Percentiles rank a stretch among this genome's conserved stretches.
Evolutionary conservation across 139 green algal species (phyloP).

Genomic region (Chlamydomonas sp.): DNA sequence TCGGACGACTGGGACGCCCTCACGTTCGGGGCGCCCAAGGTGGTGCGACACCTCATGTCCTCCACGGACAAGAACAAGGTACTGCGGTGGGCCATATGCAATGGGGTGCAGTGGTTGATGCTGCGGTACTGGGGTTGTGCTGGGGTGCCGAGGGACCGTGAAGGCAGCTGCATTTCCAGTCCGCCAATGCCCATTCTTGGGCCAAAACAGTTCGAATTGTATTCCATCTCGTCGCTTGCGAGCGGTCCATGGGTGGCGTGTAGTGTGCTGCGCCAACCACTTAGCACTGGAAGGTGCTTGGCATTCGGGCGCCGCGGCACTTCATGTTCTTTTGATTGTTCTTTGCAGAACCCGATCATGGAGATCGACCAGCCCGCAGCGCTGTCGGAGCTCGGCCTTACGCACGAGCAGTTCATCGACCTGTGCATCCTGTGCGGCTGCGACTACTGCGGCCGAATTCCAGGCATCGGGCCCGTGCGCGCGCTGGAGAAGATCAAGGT

Average conservation of each 20-base stretch:
- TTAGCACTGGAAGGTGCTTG: too few relatives aligned
- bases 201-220: too few relatives aligned
- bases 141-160: neutral
- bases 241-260: too few relatives aligned
- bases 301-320: too few relatives aligned
- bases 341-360: constrained; percentile 61
- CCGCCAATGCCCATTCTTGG: too few relatives aligned
- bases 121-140: neutral
- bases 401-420: constrained; percentile 94
- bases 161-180: too few relatives aligned
- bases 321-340: too few relatives aligned
- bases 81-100: constrained; percentile 34
- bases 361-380: constrained; percentile 89
- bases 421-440: constrained; percentile 99
- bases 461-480: constrained; percentile 78
- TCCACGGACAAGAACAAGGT: constrained; percentile 68
- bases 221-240: too few relatives aligned
- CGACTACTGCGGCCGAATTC: constrained; percentile 94
- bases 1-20: constrained; percentile 99
- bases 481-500: constrained; percentile 87
- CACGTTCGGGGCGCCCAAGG: constrained; percentile 89
- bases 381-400: constrained; percentile 71
- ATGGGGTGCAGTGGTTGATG: neutral
- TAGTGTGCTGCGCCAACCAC: too few relatives aligned
- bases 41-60: constrained; percentile 95